Evolutionary conservation across 495 filamentous ascomycete genomes (phyloP), one percentile per base, ranked within the genome.

Genomic region (Penicillium paxilli): DNA sequence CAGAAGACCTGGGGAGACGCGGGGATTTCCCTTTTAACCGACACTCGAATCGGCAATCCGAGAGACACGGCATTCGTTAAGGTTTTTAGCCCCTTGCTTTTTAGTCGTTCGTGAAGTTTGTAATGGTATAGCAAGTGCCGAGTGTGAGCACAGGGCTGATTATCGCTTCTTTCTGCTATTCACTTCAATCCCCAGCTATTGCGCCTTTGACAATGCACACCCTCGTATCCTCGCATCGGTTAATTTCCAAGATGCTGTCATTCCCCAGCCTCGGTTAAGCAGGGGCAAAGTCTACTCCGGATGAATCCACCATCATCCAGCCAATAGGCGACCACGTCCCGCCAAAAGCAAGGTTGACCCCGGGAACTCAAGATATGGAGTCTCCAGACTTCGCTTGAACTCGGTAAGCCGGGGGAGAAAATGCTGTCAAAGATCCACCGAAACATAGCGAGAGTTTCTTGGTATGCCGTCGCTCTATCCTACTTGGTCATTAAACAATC

Each of bases 1-100:
- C n/a, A 32, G 35, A 38, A 28, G 47, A 6, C 37, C 47, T 49
- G 28, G 47, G 32, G 47, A 38, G 35, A 38, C 35, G 47, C 40
- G 40, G 40, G 40, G 40, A 38, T 6, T 7, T 42, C 14, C 40
- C 40, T 42, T 42, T 42, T 42, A 42, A 42, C 40, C 40, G 40
- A 42, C 40, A 32, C 30, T 14, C 30, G 30, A 38, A 16, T 33
- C 45, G 45, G 45, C 45, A 47, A 47, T 47, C 22, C 35, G 40
- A 42, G 4, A 38, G 35, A 5, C 35, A 38, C 35, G 35, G 35
- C 35, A 38, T 38, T 38, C n/a, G n/a, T 38, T 38, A 38, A 38
- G 35, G 35, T 38, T 38, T 37, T 38, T 19, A 3, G 35, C 35
- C 35, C 35, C 16, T 19, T 19, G 14, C 17, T 38, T 38, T 32